phyloP scores from a whole-genome alignment of 2,329 filamentous ascomycete genomes.

The Epichloe elymi region DNA sequence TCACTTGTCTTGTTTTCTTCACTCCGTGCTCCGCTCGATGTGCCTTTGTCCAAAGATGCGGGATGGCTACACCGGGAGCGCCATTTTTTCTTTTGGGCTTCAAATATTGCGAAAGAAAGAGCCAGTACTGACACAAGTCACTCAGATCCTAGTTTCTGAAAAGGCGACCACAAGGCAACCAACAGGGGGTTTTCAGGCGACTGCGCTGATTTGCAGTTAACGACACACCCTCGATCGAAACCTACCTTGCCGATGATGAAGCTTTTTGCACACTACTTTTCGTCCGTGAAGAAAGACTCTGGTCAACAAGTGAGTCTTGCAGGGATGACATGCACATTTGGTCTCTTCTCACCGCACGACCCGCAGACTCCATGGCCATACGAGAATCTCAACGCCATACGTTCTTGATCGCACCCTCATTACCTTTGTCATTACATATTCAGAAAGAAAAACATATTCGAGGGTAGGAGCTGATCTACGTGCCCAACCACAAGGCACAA shows the following conservation, averaged over 20 bases:
- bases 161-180: slow-evolving; percentile 4
- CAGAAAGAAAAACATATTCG: too few relatives aligned
- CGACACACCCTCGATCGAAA: background rate
- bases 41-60: background rate
- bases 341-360: too few relatives aligned
- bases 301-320: too few relatives aligned
- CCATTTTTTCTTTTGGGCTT: background rate
- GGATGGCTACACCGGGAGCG: background rate
- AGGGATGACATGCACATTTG: too few relatives aligned
- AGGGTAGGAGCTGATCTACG: too few relatives aligned
- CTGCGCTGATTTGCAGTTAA: background rate
- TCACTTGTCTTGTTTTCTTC: background rate
- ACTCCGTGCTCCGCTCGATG: background rate
- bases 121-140: background rate
- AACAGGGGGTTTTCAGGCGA: background rate
- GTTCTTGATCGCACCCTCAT: too few relatives aligned
- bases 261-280: background rate
- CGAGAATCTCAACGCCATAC: too few relatives aligned
- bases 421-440: too few relatives aligned
- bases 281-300: background rate
- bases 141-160: background rate
- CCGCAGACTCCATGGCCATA: too few relatives aligned
- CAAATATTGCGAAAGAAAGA: background rate
- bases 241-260: background rate
- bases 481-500: too few relatives aligned